These are phyloP conservation scores for Babjeviella inositovora DNA, from an alignment of 805 yeast genomes.

Conservation along the genomic window DNA sequence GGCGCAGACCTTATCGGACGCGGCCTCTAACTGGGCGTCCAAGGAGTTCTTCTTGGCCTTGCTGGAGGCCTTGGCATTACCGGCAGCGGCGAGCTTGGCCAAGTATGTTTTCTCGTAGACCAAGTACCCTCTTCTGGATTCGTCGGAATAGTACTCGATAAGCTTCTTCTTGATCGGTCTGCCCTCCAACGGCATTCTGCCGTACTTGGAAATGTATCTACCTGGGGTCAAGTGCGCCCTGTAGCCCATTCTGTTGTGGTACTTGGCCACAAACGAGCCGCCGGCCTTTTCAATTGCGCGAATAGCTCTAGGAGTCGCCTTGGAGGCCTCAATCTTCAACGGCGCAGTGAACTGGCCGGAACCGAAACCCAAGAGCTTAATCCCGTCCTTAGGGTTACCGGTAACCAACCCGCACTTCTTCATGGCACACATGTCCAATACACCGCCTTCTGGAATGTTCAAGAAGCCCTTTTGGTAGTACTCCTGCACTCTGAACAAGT, in stretches of 20 bases:
- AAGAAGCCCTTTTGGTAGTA: constrained; percentile 59
- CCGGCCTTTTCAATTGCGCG: constrained; percentile 56
- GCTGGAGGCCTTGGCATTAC: no score
- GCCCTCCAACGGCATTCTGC: constrained; percentile 71
- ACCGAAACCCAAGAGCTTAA: constrained; percentile 64
- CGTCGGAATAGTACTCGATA: constrained; percentile 60
- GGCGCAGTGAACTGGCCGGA: constrained; percentile 32
- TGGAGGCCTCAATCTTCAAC: constrained; percentile 65
- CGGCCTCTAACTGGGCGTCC: no score
- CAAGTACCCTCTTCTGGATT: constrained; percentile 65
- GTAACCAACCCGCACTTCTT: constrained; percentile 56
- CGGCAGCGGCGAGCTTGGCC: no score
- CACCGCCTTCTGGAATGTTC: constrained; percentile 36
- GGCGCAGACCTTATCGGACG: no score
- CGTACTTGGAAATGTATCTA: constrained; percentile 49
- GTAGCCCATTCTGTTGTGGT: constrained; percentile 45
- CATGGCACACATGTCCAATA: constrained; percentile 65
- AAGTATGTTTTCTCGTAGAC: constrained; percentile 19
- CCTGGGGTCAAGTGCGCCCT: constrained; percentile 68
- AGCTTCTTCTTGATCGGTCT: constrained; percentile 76
- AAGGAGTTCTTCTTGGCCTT: no score
- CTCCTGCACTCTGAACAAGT: constrained; percentile 52
- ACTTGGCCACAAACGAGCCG: constrained; percentile 59
- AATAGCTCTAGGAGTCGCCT: constrained; percentile 66
- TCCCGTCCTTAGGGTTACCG: constrained; percentile 65